Base-by-base conservation (phyloP, 1,284 basidiomycete species). In the Taiwanofungus camphoratus region DNA sequence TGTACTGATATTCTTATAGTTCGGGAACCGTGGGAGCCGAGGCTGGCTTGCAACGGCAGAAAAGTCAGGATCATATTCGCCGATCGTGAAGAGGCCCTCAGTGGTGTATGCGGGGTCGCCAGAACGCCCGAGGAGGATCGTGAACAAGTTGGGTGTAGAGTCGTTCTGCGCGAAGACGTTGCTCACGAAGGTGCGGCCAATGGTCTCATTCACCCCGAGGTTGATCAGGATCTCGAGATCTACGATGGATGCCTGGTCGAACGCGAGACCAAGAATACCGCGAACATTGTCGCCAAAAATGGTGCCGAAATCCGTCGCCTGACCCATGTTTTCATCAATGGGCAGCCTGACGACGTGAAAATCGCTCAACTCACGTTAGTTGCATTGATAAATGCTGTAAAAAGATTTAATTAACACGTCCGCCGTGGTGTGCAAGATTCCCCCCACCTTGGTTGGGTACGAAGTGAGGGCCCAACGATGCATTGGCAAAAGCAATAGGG, bases 1-100 rank as follows among this genome's bases (percentile, higher is more conserved):
- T 48, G 52, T 57, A 32, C 42, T 77, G 54, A 35, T 76, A 58
- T 48, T 65, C 62, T 45, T 68, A 67, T 34, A 77, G 79, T 36
- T 70, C 71, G 55, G 80, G 74, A 37, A 83, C 72, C 53, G 73
- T 65, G 45, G 48, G 15, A 63, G 56, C 48, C 53, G 49, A 9
- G 60, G 56, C 34, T 57, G 52, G 26, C 49, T n/a, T 4, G 42
- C 32, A 29, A 63, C 47, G n/a, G 46, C 36, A 38, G 52, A 50
- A 46, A 52, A 54, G 29, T 54, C 53, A 3, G 45, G 33, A 34
- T 55, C 51, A 46, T 60, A 56, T 33, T 59, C 59, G 27, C 57
- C 52, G 41, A 65, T 60, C 15, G 58, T 53, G 57, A 65, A 63
- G 4, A 48, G 41, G 12, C 63, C 61, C 20, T 56, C 53, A 13